Evolutionary conservation across 1,284 basidiomycete genomes (phyloP).

Genomic region (Papiliotrema nemorosa): DNA sequence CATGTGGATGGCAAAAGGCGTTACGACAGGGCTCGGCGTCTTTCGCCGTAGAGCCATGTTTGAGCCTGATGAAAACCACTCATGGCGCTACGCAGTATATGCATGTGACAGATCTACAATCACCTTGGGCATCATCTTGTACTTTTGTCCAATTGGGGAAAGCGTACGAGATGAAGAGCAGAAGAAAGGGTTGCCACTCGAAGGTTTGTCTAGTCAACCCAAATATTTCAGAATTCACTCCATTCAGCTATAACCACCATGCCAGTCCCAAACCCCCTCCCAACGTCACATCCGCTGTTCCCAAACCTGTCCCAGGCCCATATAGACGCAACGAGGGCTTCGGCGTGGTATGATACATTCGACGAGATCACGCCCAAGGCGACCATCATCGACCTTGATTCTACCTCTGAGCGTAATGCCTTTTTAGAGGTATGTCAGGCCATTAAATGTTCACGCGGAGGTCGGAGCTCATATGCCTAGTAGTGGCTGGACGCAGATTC

Average conservation of each 20-base stretch:
- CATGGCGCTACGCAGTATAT: no score
- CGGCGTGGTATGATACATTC: constrained; percentile 80
- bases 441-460: background rate
- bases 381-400: constrained; percentile 73
- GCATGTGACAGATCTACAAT: no score
- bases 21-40: no score
- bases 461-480: constrained; percentile 2
- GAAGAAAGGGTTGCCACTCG: no score
- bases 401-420: constrained; percentile 76
- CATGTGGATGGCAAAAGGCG: no score
- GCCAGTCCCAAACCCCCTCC: constrained; percentile 1
- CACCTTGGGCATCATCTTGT: no score
- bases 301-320: constrained; percentile 41
- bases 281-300: background rate
- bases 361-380: constrained; percentile 68
- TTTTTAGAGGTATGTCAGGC: constrained; percentile 65
- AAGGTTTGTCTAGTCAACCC: no score
- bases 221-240: no score
- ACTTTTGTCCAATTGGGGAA: no score
- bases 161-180: no score
- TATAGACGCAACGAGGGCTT: constrained; percentile 75
- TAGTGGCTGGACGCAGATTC: constrained; percentile 31
- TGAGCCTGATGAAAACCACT: no score
- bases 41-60: no score
- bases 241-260: background rate